Conservation (phyloP, 225 moss, liverwort and hornwort genomes). For the Antitrichia curtipendula region DNA sequence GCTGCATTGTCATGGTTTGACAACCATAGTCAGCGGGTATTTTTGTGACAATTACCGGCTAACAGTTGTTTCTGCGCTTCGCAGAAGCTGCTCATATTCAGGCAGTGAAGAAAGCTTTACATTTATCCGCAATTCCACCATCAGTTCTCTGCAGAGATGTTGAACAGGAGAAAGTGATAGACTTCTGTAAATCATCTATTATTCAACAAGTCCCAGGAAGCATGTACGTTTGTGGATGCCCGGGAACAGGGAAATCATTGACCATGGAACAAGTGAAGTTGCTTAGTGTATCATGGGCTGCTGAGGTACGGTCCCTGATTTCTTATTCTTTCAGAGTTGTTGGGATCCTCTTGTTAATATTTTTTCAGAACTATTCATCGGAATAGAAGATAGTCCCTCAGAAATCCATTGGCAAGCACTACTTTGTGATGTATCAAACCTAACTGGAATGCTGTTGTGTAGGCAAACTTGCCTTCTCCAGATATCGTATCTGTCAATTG, state of each 20-base stretch:
- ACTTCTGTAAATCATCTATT: conserved; percentile 64
- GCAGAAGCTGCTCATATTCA: conserved; percentile 44
- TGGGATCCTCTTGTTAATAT: not conserved
- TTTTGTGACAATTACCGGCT: not conserved
- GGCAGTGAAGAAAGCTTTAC: conserved; percentile 72
- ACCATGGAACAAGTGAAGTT: conserved; percentile 69
- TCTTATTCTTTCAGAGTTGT: not conserved
- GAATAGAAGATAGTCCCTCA: not conserved
- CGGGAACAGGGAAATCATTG: conserved; percentile 84
- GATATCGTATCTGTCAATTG: conserved; percentile 64
- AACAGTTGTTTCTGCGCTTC: not conserved
- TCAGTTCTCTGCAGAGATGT: conserved; percentile 60
- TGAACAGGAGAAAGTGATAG: conserved; percentile 62
- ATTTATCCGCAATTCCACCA: conserved; percentile 66
- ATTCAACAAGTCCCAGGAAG: conserved; percentile 62
- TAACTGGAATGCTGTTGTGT: conserved; percentile 5
- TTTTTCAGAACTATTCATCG: not conserved
- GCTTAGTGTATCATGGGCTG: conserved; percentile 53
- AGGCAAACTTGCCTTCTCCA: conserved; percentile 54
- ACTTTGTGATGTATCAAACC: not conserved
- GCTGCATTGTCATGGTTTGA: not conserved
- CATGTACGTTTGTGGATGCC: conserved; percentile 80
- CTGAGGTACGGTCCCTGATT: conserved; percentile 31
- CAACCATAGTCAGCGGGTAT: not conserved
- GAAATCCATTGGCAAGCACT: not conserved